A percentile compares a stretch with the other conserved stretches of the same genome.
phyloP scores from a whole-genome alignment of 2,329 filamentous ascomycete species.

The Stemphylium beticola region DNA sequence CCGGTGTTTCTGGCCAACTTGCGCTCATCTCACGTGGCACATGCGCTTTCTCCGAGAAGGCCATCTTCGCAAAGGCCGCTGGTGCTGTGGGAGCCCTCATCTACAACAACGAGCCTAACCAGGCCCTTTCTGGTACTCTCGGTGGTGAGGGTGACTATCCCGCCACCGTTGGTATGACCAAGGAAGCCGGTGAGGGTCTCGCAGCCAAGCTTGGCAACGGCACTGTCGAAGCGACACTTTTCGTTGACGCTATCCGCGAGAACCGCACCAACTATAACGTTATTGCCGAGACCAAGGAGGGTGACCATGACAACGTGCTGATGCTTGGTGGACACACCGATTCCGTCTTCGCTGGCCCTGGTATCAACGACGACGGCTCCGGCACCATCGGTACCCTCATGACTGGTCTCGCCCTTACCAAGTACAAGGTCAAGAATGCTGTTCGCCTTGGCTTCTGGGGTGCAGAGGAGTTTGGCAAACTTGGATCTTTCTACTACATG shows the following conservation, averaged over 20 bases:
- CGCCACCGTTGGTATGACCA: constrained; percentile 70
- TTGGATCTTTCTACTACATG: constrained; percentile 49
- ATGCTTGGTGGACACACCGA: constrained; percentile 50
- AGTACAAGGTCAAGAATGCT: constrained; percentile 50
- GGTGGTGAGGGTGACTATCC: constrained; percentile 63
- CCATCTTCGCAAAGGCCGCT: constrained; percentile 67
- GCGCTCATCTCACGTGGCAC: constrained; percentile 71
- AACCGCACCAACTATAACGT: constrained; percentile 55
- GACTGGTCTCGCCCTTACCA: constrained; percentile 48
- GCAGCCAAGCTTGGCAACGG: constrained; percentile 59
- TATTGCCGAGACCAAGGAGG: constrained; percentile 48
- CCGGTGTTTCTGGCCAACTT: constrained; percentile 64
- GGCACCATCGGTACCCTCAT: constrained; percentile 49
- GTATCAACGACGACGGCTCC: constrained; percentile 53
- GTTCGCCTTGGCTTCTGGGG: constrained; percentile 51
- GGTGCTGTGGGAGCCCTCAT: constrained; percentile 73
- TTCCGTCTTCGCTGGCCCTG: constrained; percentile 51
- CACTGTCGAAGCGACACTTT: constrained; percentile 42
- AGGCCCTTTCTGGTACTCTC: constrained; percentile 69
- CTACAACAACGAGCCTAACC: constrained; percentile 70
- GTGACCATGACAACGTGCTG: constrained; percentile 51
- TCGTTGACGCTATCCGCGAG: constrained; percentile 53
- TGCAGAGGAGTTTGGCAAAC: constrained; percentile 50
- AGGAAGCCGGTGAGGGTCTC: constrained; percentile 63
- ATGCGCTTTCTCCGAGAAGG: constrained; percentile 73